Base-by-base conservation (phyloP, 495 filamentous ascomycete species). In the Neurospora cerealis region DNA sequence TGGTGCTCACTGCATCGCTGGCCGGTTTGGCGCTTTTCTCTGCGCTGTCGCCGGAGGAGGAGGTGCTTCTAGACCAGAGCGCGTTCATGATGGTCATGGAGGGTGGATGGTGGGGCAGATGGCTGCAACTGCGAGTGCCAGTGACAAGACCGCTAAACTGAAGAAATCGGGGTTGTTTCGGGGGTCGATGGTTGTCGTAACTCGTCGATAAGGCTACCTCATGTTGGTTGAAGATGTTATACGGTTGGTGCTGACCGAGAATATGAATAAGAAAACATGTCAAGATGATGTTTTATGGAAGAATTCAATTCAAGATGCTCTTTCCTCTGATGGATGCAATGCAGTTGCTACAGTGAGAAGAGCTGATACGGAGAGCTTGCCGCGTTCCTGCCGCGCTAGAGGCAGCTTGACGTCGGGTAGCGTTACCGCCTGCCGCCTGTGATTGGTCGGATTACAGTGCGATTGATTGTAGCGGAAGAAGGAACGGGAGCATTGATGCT, bases 61-160 rank as follows among this genome's bases (percentile, higher is more conserved):
- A 80, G 24, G 54, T 66, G 24, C 24, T 28, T 66, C 80, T 78
- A 38, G 81, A 73, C 84, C 84, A 85, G 60, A 85, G 77, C 69
- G 82, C 79, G 77, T 82, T 85, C 84, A 86, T 86, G 71, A 37
- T 83, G 76, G 76, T 66, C 71, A 44, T 36, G 72, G 32, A n/a
- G 72, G 54, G 40, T 72, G 36, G 70, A 8, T 40, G 71, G 48
- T 66, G 38, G n/a, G 72, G 48, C 34, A 48, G 44, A 39, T 8
- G 54, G 54, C 54, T 66, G 54, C 54, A 66, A 66, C 54, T 36
- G 54, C 24, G 54, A 62, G 24, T 15, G 54, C 54, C 54, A 62
- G 37, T 39, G 10, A 38, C 10, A n/a, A 70, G 38, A 41, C 21
- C 70, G 54, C 54, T 62, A 32, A 17, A 62, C 2, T 62, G 13